A percentile compares a stretch with the other conserved stretches of the same genome.
These are phyloP conservation scores for Escallonia rubra DNA, from an alignment of 129 eudicot species.

Conservation along the genomic window DNA sequence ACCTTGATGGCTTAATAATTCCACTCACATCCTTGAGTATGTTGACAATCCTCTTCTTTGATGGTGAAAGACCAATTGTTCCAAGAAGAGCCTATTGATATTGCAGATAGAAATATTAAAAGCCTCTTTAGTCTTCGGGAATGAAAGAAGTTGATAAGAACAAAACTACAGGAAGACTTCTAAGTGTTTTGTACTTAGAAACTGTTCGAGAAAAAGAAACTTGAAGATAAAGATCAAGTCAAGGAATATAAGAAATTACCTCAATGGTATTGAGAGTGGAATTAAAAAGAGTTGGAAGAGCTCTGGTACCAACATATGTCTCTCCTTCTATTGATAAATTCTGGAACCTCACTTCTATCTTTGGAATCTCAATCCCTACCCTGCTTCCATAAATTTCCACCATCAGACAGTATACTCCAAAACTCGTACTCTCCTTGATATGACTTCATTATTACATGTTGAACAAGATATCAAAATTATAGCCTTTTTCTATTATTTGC, in stretches of 20 bases:
- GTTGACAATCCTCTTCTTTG: slow-evolving; percentile 56
- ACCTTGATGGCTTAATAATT: slow-evolving; percentile 77
- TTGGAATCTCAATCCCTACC: slow-evolving; percentile 31
- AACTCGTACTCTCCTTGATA: too few species aligned
- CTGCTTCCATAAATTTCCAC: slow-evolving; percentile 3
- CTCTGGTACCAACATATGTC: slow-evolving; percentile 26
- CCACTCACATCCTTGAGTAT: slow-evolving; percentile 71
- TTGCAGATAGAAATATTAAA: neutral
- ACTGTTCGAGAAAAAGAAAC: too few species aligned
- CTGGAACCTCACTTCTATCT: slow-evolving; percentile 22
- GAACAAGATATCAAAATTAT: too few species aligned
- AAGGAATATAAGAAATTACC: slow-evolving; percentile 19
- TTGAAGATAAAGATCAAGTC: neutral
- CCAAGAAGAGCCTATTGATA: slow-evolving; percentile 45
- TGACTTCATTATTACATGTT: too few species aligned
- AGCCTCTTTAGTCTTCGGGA: too few species aligned
- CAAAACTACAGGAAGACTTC: neutral
- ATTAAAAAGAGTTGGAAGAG: slow-evolving; percentile 32
- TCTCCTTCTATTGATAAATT: slow-evolving; percentile 29
- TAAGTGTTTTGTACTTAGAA: neutral
- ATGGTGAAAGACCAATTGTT: slow-evolving; percentile 35
- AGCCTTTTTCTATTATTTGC: too few species aligned
- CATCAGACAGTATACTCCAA: too few species aligned
- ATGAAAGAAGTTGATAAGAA: neutral
- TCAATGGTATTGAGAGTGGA: slow-evolving; percentile 44